phyloP scores from a whole-genome alignment of 768 basidiomycete species.

The Boletus barrowsii region DNA sequence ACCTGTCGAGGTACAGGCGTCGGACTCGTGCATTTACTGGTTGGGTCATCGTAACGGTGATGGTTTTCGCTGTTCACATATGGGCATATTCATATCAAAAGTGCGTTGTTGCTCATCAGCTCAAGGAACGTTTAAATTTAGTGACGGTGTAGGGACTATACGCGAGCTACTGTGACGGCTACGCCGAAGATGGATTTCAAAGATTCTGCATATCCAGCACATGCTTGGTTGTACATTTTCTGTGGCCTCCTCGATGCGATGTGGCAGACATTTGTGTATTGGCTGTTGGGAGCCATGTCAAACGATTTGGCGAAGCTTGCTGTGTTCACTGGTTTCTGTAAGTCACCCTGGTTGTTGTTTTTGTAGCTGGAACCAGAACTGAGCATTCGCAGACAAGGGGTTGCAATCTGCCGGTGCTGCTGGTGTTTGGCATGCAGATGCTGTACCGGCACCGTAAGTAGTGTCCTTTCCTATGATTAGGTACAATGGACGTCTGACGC shows the following conservation, averaged over 20 bases:
- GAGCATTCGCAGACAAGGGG: conserved; percentile 53
- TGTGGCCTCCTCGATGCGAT: conserved; percentile 76
- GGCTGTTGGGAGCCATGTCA: conserved; percentile 84
- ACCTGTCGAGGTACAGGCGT: conserved; percentile 51
- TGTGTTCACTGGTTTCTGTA: conserved; percentile 79
- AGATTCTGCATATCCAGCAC: conserved; percentile 51
- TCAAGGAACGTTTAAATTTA: not conserved
- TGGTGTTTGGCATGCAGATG: conserved; percentile 71
- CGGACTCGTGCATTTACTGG: conserved; percentile 70
- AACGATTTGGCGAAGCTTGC: conserved; percentile 80
- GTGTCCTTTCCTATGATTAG: not conserved
- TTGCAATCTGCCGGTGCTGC: conserved; percentile 77
- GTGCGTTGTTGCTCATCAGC: conserved; percentile 37
- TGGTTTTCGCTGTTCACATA: conserved; percentile 67
- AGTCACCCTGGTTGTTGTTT: conserved; percentile 28
- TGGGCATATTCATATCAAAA: conserved; percentile 79
- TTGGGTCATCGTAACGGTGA: conserved; percentile 57
- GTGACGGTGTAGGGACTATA: conserved; percentile 46
- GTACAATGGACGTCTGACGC: not conserved
- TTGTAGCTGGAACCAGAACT: not conserved
- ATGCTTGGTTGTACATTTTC: conserved; percentile 63
- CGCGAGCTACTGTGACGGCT: conserved; percentile 42
- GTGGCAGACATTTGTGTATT: conserved; percentile 84
- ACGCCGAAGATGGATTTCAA: conserved; percentile 56
- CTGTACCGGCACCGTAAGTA: conserved; percentile 55